Conservation (phyloP, 2,329 filamentous ascomycete genomes). For the Myriosclerotinia duriaeana region DNA sequence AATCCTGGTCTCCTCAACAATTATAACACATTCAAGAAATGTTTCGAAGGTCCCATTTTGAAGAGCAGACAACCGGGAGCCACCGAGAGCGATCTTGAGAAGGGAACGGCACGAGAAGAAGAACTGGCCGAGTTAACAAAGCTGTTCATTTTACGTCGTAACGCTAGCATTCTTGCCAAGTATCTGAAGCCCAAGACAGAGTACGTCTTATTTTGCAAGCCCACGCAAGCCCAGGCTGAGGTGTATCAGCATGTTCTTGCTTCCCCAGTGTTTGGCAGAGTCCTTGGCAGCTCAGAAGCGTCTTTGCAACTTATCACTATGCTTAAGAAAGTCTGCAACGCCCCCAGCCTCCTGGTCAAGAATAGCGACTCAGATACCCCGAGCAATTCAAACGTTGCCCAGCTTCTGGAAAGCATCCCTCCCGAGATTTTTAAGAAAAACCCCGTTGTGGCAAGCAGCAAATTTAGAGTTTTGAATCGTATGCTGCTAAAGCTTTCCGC, state of each 20-base stretch:
- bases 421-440: conserved; percentile 52
- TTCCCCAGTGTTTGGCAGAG: conserved; percentile 61
- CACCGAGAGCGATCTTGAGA: conserved; percentile 69
- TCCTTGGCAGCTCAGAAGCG: conserved; percentile 60
- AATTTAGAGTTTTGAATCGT: conserved; percentile 65
- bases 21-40: conserved; percentile 86
- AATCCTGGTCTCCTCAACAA: conserved; percentile 92
- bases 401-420: conserved; percentile 55
- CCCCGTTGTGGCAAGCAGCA: conserved; percentile 59
- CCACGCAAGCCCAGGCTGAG: conserved; percentile 86
- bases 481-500: conserved; percentile 60
- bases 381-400: conserved; percentile 41
- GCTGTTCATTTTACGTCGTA: conserved; percentile 79
- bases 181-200: conserved; percentile 91
- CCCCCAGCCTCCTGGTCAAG: conserved; percentile 60
- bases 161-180: conserved; percentile 88
- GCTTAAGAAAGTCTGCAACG: conserved; percentile 73
- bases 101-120: conserved; percentile 73
- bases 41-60: conserved; percentile 89
- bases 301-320: conserved; percentile 69
- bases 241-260: conserved; percentile 71
- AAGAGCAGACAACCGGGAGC: conserved; percentile 55
- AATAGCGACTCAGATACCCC: conserved; percentile 42
- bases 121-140: conserved; percentile 88
- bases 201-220: conserved; percentile 89